Base-by-base conservation (phyloP, 1,139 yeast species). In the Citeromyces siamensis region DNA sequence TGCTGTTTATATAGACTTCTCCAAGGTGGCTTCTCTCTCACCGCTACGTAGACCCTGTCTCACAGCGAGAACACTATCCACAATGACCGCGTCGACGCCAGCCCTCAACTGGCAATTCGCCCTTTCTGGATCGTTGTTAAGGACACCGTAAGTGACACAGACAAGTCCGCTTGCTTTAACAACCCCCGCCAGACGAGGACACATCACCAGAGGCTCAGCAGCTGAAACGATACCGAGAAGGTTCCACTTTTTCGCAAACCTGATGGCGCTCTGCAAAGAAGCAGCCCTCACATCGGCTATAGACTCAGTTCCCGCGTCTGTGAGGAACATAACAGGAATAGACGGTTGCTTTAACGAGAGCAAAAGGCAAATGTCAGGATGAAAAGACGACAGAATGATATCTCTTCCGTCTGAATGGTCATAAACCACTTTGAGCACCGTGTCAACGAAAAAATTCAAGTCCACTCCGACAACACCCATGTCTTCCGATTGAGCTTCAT, bases 51-150 rank as follows among this genome's bases (percentile, higher is more conserved):
- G 66, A 5, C 88, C 95, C 48, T 81, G 82, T 51, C 96, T 69
- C 10, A 88, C 94, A 0, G 96, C 96, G 52, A 88, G 65, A 3
- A 90, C 97, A 42, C 86, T 80, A 56, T 90, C 97, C 4, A 85
- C 97, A 59, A 90, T 90, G 16, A 90, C 97, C 0, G 98, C 98
- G 62, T 90, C 97, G 6, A 90, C 95, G 10, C 97, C 97, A 8
- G 94, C 90, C 46, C 74, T 75, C 79, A 90, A 81, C 56, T 90
- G 96, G 42, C 82, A 64, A 47, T 76, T 77, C 26, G 95, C 90
- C 46, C 79, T 75, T 41, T 75, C 85, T 0, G 97, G 95, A 35
- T 76, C 77, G 50, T 90, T 90, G 55, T 90, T 90, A 51, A 71
- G 70, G 1, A 71, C 68, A 27, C 98, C 98, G 50, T 90, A 90